A percentile compares a stretch with the other conserved stretches of the same genome.
Conservation (phyloP, 331 rosid genomes). For the Malus hybrid region DNA sequence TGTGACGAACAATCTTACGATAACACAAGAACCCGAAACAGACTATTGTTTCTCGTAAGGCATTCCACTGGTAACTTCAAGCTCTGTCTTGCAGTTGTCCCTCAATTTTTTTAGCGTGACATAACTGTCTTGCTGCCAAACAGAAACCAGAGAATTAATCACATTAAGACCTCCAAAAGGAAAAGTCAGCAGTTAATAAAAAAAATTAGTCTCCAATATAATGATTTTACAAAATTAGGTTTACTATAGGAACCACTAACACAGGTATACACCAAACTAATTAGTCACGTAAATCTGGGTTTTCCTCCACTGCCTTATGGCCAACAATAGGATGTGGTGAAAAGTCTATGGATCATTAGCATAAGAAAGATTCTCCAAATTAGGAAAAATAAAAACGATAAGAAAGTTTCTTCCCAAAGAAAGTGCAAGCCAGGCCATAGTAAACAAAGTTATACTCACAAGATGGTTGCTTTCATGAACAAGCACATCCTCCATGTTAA, state of each 20-base stretch:
- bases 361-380: background rate
- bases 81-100: slow-evolving; percentile 71
- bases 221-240: background rate
- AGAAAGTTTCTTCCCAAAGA: background rate
- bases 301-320: background rate
- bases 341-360: background rate
- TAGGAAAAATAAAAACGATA: background rate
- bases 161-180: background rate
- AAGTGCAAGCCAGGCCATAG: slow-evolving; percentile 5
- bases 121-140: slow-evolving; percentile 57
- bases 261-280: background rate
- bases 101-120: slow-evolving; percentile 53
- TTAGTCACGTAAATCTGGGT: background rate
- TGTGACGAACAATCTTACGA: slow-evolving; percentile 24
- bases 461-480: slow-evolving; percentile 56
- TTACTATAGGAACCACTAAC: background rate
- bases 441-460: slow-evolving; percentile 47
- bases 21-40: slow-evolving; percentile 5
- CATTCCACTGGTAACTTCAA: slow-evolving; percentile 40
- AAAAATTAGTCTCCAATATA: background rate
- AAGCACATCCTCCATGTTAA: slow-evolving; percentile 54
- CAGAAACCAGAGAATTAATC: slow-evolving; percentile 19
- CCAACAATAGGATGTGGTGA: background rate
- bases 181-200: background rate
- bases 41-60: slow-evolving; percentile 38